Percentiles rank a stretch among this genome's conserved stretches.
These are phyloP conservation scores for Zoysia pacifica DNA, from an alignment of 176 grass and related monocot genomes.

Conservation along the genomic window DNA sequence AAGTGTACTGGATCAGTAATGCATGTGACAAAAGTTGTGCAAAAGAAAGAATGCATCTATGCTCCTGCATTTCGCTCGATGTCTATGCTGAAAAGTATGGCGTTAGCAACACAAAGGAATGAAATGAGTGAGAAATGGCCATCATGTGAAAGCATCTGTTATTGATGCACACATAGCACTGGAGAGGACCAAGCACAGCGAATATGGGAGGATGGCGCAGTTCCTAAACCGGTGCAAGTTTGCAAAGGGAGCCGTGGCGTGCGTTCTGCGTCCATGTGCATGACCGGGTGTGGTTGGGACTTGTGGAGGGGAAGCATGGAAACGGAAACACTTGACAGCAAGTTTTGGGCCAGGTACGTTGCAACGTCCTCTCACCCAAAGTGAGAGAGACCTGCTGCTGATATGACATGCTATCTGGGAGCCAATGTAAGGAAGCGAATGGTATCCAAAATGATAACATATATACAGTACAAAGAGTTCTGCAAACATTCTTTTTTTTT, in stretches of 20 bases:
- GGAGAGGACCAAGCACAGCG: conserved; percentile 36
- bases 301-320: conserved; percentile 27
- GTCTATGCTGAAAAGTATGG: not conserved
- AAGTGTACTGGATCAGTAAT: conserved; percentile 1
- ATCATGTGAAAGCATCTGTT: not conserved
- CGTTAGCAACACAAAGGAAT: not conserved
- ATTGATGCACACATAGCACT: conserved; percentile 32
- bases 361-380: conserved; percentile 31
- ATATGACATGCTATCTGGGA: not conserved
- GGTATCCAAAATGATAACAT: not conserved
- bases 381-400: not conserved
- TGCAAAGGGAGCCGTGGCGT: not conserved
- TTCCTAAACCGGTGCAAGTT: conserved; percentile 35
- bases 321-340: conserved; percentile 49
- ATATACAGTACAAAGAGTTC: not conserved
- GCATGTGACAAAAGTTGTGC: too few relatives aligned
- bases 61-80: not conserved
- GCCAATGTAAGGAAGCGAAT: not conserved
- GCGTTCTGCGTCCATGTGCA: conserved; percentile 8
- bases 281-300: conserved; percentile 8
- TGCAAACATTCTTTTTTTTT: not conserved
- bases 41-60: conserved; percentile 13
- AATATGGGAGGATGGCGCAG: conserved; percentile 17
- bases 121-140: not conserved
- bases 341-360: conserved; percentile 31